Percentiles rank a stretch among this genome's conserved stretches.
Conservation (phyloP, 805 yeast species). For the Cephaloascus albidus region DNA sequence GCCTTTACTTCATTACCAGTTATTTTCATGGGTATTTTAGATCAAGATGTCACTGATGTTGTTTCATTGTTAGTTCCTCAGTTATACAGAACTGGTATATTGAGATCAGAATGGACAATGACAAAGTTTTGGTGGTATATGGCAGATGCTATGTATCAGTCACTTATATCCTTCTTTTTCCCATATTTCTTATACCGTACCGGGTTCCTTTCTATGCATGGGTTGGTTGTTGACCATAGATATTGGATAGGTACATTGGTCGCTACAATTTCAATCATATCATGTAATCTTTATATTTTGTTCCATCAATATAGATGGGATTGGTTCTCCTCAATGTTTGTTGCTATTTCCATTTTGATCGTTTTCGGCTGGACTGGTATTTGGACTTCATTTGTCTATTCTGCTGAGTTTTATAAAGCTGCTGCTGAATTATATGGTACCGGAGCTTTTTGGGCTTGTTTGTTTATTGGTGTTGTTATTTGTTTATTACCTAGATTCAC, state of each 20-base stretch:
- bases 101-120: constrained; percentile 55
- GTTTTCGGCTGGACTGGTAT: constrained; percentile 74
- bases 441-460: constrained; percentile 58
- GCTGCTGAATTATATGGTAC: constrained; percentile 58
- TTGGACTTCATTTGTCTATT: constrained; percentile 49
- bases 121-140: constrained; percentile 51
- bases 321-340: constrained; percentile 54
- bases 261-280: constrained; percentile 53
- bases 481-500: constrained; percentile 65
- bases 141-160: constrained; percentile 65
- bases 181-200: constrained; percentile 47
- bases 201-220: constrained; percentile 42
- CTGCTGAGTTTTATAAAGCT: constrained; percentile 58
- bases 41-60: constrained; percentile 65
- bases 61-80: constrained; percentile 64
- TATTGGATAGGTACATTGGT: constrained; percentile 64
- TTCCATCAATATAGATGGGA: constrained; percentile 76
- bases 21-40: constrained; percentile 61
- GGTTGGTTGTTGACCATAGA: constrained; percentile 59
- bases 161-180: constrained; percentile 59
- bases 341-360: constrained; percentile 47
- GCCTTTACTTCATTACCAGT: constrained; percentile 78
- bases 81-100: constrained; percentile 58
- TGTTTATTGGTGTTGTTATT: constrained; percentile 50
- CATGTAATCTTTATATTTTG: constrained; percentile 60